Evolutionary conservation across 441 rosid genomes (phyloP), one percentile per base, ranked within the genome.

Genomic region (Geranium incanum): DNA sequence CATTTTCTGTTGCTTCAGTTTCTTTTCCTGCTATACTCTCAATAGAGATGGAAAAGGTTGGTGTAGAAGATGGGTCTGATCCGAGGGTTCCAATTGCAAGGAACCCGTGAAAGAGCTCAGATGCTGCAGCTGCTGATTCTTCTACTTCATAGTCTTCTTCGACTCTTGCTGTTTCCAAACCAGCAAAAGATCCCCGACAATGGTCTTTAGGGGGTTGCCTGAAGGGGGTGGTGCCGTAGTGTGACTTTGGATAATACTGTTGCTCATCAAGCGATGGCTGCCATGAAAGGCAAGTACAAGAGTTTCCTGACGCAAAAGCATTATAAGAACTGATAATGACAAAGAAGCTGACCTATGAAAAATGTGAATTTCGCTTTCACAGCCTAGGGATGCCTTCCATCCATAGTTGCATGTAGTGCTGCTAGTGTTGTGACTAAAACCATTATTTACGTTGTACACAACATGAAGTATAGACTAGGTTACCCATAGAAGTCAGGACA

Each of bases 11-110:
- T 41, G 81, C 85, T 70, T 86, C 92, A 65, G 92, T 86, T 75
- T 88, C 92, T 67, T 86, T 85, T 70, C 85, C 88, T 3, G 88
- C 83, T 69, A 86, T 86, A 67, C 86, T 86, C 77, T 88, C 92
- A 0, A 85, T 77, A 12, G 92, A 87, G 73, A 86, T 74, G 39
- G 85, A 74, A 70, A 88, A 87, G 60, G 94, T 83, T 52, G 96
- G 96, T 9, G 92, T 88, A 55, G 94, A 80, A 4, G 90, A 94
- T 33, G 85, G 79, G 64, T 88, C 93, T 12, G 85, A 84, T 71
- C 92, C 96, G 21, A 88, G 84, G 68, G 94, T 88, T 1, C 96
- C 92, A 39, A 87, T 90, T 15, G 94, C 88, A 68, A 88, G 88
- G 73, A 90, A 88, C 19, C 96, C 96, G 39, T 88, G 89, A 78